Evolutionary conservation across 2,329 filamentous ascomycete species (phyloP).

Genomic region (Ploettnerulaceae sp.): DNA sequence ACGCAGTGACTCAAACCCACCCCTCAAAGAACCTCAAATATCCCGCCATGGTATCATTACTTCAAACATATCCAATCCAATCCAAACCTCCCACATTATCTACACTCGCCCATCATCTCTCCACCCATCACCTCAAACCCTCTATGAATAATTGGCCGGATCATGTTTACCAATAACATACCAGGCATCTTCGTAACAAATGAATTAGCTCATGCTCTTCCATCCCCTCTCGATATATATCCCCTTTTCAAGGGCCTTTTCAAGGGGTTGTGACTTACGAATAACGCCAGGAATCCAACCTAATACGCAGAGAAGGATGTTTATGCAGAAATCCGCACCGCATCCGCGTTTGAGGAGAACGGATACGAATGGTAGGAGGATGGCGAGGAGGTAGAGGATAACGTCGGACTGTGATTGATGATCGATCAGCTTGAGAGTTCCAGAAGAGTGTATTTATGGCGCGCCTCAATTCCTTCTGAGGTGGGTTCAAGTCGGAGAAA

Average conservation of each 20-base stretch:
- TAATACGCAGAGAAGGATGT: constrained; percentile 36
- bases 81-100: not conserved
- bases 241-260: too few relatives aligned
- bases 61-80: not conserved
- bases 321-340: constrained; percentile 38
- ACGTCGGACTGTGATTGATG: constrained; percentile 28
- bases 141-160: constrained; percentile 18
- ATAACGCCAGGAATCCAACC: constrained; percentile 34
- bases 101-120: not conserved
- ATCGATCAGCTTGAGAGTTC: too few relatives aligned
- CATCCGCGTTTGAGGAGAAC: constrained; percentile 39
- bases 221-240: too few relatives aligned
- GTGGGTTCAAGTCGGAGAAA: too few relatives aligned
- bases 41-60: not conserved
- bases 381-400: constrained; percentile 29
- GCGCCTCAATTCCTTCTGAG: too few relatives aligned
- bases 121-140: not conserved
- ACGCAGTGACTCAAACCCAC: too few relatives aligned
- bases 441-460: too few relatives aligned
- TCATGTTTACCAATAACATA: constrained; percentile 29
- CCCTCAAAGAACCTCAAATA: too few relatives aligned
- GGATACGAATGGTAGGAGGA: constrained; percentile 28
- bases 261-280: constrained; percentile 22
- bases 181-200: constrained; percentile 28
- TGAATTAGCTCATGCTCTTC: not conserved